Conservation (phyloP, 495 filamentous ascomycete species). For the Pyrenula aspistea region DNA sequence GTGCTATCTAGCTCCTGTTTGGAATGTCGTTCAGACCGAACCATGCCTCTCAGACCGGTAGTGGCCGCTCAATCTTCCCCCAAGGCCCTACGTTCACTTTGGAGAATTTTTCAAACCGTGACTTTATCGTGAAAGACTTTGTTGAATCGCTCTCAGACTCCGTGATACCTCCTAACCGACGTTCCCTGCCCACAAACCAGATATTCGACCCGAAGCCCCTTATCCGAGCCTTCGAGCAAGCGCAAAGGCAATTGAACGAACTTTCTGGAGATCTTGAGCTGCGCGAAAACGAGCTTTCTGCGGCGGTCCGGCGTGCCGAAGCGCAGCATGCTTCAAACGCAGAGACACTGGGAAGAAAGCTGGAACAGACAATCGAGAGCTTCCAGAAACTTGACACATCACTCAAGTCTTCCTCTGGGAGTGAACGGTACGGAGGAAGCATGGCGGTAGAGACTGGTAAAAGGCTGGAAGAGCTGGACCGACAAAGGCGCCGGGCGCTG, state of each 20-base stretch:
- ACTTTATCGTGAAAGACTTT: conserved; percentile 97
- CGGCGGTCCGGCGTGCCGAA: conserved; percentile 82
- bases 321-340: conserved; percentile 82
- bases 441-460: conserved; percentile 92
- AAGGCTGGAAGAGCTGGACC: conserved; percentile 84
- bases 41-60: neutral
- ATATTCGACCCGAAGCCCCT: conserved; percentile 96
- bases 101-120: conserved; percentile 72
- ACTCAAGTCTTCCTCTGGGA: conserved; percentile 37
- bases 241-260: conserved; percentile 62
- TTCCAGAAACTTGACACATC: conserved; percentile 82
- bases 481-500: conserved; percentile 75
- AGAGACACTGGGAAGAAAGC: conserved; percentile 69
- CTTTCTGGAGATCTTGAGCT: conserved; percentile 78
- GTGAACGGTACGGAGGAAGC: conserved; percentile 50
- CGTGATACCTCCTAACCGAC: conserved; percentile 60
- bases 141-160: conserved; percentile 85
- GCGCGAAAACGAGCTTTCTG: conserved; percentile 79
- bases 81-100: conserved; percentile 70
- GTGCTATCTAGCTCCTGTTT: neutral
- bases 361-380: conserved; percentile 79
- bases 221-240: conserved; percentile 88
- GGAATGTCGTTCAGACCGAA: neutral
- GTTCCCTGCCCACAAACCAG: conserved; percentile 54
- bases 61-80: conserved; percentile 53